Evolutionary conservation across 2,329 filamentous ascomycete species (phyloP), one percentile per base, ranked within the genome.

Genomic region (Fusarium sterilihyphosum): DNA sequence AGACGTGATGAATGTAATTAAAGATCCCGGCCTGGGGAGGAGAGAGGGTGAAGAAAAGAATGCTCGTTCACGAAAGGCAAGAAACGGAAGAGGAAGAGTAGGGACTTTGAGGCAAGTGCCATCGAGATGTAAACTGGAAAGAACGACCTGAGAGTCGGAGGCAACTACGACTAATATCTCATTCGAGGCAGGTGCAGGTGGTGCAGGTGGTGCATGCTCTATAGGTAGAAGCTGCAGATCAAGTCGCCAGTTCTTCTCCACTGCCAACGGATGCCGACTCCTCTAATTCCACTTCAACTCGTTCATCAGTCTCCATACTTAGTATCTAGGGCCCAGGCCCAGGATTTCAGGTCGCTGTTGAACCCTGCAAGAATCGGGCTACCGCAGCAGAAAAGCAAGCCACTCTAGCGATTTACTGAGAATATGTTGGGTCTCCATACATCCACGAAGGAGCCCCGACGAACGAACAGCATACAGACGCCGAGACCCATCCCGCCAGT

Each of bases 291-390:
- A 62, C 47, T 35, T 33, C 49, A 57, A 50, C 49, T 44, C 52
- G 52, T 41, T 40, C 35, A 56, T 56, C 33, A 38, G 57, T 56
- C 58, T 52, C 59, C 60, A 58, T 57, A 17, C 52, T 35, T 17
- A 35, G 33, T 35, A 35, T 16, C 16, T n/a, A 31, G 33, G 37
- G 20, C 56, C 56, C 33, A n/a, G 37, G 37, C 20, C 56, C 56
- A 52, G 63, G 65, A 74, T 68, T 71, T 70, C 67, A 71, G 66
- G 67, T 56, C 35, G 64, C 64, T 37, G 54, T 49, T 60, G 56
- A 74, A 75, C 76, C 76, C 72, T 78, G 74, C 67, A 75, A 70
- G 46, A 63, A 72, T 67, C 67, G 61, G 71, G 73, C 70, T 71
- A 69, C 73, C 65, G 70, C 71, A 73, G 61, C 60, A 52, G 60